These are phyloP conservation scores for Themeda triandra DNA, from an alignment of 176 grass and related monocot genomes.

Conservation along the genomic window DNA sequence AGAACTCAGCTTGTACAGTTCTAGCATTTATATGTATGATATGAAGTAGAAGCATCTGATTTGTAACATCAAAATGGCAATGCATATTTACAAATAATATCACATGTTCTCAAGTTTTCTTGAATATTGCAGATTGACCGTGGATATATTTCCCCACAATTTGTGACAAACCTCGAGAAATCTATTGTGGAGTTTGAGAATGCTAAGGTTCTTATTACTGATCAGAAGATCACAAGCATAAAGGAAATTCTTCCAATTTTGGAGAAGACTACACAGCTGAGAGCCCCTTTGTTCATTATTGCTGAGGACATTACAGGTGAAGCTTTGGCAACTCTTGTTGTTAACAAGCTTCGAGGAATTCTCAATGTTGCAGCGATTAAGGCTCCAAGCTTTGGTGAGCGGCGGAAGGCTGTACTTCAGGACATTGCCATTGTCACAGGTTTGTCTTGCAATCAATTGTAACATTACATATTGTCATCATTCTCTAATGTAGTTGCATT, in stretches of 20 bases:
- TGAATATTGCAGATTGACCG: constrained; percentile 59
- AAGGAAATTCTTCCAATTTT: constrained; percentile 74
- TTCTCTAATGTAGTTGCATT: not conserved
- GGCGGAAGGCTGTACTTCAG: constrained; percentile 63
- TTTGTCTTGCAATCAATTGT: not conserved
- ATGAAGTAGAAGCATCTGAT: not conserved
- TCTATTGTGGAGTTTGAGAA: constrained; percentile 75
- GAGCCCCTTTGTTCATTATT: constrained; percentile 61
- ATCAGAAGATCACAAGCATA: constrained; percentile 76
- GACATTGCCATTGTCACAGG: constrained; percentile 78
- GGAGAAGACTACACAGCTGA: constrained; percentile 62
- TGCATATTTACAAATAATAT: not conserved
- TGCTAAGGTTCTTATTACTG: constrained; percentile 67
- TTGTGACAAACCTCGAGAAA: constrained; percentile 77
- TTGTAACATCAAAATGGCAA: not conserved
- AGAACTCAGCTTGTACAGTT: not conserved
- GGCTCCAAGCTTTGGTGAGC: constrained; percentile 74
- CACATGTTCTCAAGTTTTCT: not conserved
- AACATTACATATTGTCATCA: not conserved
- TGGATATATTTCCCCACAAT: constrained; percentile 72
- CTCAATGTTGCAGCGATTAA: constrained; percentile 73
- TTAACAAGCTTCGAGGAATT: constrained; percentile 71
- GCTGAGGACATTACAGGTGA: constrained; percentile 69
- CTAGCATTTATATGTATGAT: not conserved
- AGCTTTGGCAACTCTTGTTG: constrained; percentile 76